These are phyloP conservation scores for Barnettozyma wickerhamii DNA, from an alignment of 805 yeast genomes.

Conservation along the genomic window DNA sequence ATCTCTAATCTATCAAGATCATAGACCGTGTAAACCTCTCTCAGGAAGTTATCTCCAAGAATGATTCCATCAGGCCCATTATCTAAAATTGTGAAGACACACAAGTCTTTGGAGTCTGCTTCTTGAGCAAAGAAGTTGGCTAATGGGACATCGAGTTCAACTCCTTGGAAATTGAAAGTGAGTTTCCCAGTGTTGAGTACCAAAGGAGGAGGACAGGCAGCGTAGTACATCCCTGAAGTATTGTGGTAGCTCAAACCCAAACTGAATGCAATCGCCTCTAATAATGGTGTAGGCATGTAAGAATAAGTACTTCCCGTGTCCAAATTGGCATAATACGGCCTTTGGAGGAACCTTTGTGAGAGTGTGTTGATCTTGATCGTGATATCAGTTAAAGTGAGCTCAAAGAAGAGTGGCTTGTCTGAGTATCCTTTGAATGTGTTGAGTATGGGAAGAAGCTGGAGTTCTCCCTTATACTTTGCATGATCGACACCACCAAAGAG, in stretches of 20 bases:
- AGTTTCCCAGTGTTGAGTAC: slow-evolving; percentile 14
- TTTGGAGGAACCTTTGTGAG: not conserved
- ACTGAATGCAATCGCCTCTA: slow-evolving; percentile 30
- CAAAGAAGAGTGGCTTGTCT: slow-evolving; percentile 39
- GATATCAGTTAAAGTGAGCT: slow-evolving; percentile 36
- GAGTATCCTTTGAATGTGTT: slow-evolving; percentile 28
- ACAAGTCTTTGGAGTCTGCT: slow-evolving; percentile 23
- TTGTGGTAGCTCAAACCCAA: slow-evolving; percentile 42
- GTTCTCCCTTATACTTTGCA: slow-evolving; percentile 50
- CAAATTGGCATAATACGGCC: slow-evolving; percentile 31
- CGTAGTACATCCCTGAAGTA: slow-evolving; percentile 39
- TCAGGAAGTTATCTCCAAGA: slow-evolving; percentile 51
- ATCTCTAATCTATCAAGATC: slow-evolving; percentile 44
- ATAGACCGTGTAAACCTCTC: slow-evolving; percentile 49
- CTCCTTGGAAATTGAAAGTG: slow-evolving; percentile 49
- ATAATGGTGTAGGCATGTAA: slow-evolving; percentile 38
- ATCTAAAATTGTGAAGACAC: slow-evolving; percentile 41
- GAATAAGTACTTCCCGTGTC: slow-evolving; percentile 41
- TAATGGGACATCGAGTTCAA: slow-evolving; percentile 46
- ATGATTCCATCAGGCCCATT: slow-evolving; percentile 34
- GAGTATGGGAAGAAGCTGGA: slow-evolving; percentile 45
- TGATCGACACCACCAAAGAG: slow-evolving; percentile 72
- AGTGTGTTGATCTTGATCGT: not conserved
- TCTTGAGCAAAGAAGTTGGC: slow-evolving; percentile 27
- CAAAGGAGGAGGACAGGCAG: slow-evolving; percentile 35